Evolutionary conservation across 768 basidiomycete species (phyloP), one percentile per base, ranked within the genome.

Genomic region (Boletus edulis): DNA sequence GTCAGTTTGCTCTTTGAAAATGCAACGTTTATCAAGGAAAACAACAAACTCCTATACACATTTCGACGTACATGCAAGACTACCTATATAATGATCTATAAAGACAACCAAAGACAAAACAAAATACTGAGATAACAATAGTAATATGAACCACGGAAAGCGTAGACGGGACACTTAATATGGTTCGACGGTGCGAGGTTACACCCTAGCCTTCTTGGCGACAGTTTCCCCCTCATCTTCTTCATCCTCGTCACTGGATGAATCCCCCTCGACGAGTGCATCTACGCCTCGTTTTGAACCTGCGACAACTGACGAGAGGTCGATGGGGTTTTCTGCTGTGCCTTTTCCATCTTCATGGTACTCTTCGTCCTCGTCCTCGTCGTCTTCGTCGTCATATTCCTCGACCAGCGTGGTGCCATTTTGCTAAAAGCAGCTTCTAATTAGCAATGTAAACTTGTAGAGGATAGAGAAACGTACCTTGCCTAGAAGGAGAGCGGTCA

Each of bases 131-230:
- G 34, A 32, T 2, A 46, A 46, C 49, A 51, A 46, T 22, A 37
- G 38, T 4, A 45, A 55, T 40, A 46, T 34, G 15, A 14, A 27
- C 24, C 31, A 31, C 29, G 8, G 27, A 46, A 24, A 55, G 27
- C 6, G 18, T 31, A 37, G 14, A 15, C 15, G 17, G 17, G 8
- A 13, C 17, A 31, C 22, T 41, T 43, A 24, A 27, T 11, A 11
- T 4, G 39, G 12, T 34, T 20, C 27, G 32, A 29, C 18, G 14
- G 15, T 15, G 46, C 9, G 18, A 20, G 35, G 49, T 46, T 58
- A 68, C 43, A 70, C 70, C 51, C 45, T 72, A 13, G 50, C 59
- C 48, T 70, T 70, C 53, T 70, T 70, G 9, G 56, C 5, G 12
- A 32, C 55, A 12, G 18, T 55, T 52, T 57, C 40, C 10, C 37